These are phyloP conservation scores for Fusarium sp. DNA, from an alignment of 2,329 filamentous ascomycete genomes.

Conservation along the genomic window DNA sequence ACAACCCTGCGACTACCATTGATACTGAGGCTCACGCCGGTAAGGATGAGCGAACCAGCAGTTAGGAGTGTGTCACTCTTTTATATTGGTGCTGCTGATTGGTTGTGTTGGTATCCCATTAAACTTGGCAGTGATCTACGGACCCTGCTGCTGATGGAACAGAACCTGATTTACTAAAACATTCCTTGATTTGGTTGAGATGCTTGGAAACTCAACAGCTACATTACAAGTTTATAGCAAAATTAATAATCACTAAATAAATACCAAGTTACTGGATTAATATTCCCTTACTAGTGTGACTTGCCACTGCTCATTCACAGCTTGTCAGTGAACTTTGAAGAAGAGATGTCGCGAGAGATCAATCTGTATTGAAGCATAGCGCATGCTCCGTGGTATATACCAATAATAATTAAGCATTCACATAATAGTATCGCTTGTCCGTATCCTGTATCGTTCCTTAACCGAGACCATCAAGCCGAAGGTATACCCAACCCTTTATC, in stretches of 20 bases:
- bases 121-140: constrained; percentile 5
- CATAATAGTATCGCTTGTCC: not conserved
- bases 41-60: constrained; percentile 29
- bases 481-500: not conserved
- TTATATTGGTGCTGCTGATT: not conserved
- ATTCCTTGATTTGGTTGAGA: constrained; percentile 5
- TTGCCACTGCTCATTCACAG: not conserved
- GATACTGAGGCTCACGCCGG: constrained; percentile 20
- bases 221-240: not conserved
- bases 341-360: not conserved
- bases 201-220: not conserved
- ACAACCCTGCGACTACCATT: not conserved
- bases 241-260: not conserved
- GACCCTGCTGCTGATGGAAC: not conserved
- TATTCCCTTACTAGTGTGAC: no score
- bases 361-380: not conserved
- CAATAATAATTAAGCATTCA: constrained; percentile 7
- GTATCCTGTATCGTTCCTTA: not conserved
- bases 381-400: not conserved
- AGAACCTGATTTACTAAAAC: not conserved
- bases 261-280: not conserved
- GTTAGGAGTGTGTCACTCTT: constrained; percentile 13
- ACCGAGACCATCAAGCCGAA: not conserved
- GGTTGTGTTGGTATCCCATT: not conserved
- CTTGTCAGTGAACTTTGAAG: no score